phyloP scores from a whole-genome alignment of 495 filamentous ascomycete genomes.

The Thermochaetoides thermophila region DNA sequence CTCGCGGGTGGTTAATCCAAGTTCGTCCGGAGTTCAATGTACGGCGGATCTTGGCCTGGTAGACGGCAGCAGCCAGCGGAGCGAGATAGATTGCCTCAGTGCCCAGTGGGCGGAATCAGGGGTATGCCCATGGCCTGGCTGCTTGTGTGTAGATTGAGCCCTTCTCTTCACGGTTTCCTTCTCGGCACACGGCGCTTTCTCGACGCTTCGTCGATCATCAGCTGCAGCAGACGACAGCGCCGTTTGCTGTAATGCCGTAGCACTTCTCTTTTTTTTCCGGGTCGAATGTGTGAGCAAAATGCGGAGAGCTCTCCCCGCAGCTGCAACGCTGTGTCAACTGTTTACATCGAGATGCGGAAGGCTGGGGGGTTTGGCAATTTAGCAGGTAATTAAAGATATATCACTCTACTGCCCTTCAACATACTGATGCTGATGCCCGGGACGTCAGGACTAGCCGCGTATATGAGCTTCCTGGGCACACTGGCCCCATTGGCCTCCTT shows the following conservation, averaged over 20 bases:
- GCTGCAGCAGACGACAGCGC: background rate
- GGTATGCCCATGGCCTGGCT: background rate
- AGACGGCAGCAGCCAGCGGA: background rate
- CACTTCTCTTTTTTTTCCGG: conserved; percentile 9
- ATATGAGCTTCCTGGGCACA: background rate
- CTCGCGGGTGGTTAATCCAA: conserved; percentile 5
- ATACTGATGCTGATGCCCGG: background rate
- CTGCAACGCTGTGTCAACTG: conserved; percentile 4
- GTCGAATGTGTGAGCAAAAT: conserved; percentile 6
- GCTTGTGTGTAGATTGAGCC: background rate
- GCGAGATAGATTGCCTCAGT: conserved; percentile 11
- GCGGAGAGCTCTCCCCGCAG: conserved; percentile 13
- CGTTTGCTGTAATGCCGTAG: background rate
- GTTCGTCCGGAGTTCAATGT: conserved; percentile 1
- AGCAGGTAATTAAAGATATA: background rate
- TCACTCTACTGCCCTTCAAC: conserved; percentile 13
- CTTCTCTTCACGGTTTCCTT: background rate
- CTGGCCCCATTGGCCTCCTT: conserved; percentile 4
- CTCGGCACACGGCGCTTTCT: background rate
- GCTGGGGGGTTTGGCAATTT: conserved; percentile 6
- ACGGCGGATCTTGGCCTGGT: conserved; percentile 1
- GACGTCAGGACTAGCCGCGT: conserved; percentile 1
- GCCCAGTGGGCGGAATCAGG: no score
- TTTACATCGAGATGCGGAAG: conserved; percentile 2
- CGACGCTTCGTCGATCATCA: background rate